Evolutionary conservation across 768 basidiomycete species (phyloP), one percentile per base, ranked within the genome.

Genomic region (Suillus discolor): DNA sequence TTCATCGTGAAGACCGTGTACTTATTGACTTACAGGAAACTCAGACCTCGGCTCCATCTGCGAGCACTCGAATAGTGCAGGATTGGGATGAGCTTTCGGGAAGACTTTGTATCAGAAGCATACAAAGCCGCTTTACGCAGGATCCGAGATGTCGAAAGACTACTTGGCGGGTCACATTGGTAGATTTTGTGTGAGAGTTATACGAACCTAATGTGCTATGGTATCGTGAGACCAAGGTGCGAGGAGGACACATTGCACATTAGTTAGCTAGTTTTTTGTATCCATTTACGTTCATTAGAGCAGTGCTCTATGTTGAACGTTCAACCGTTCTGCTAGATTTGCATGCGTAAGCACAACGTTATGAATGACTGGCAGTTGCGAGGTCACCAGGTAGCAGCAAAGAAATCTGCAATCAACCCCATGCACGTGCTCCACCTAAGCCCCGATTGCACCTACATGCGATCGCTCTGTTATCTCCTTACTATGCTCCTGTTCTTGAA

Each of bases 71-170:
- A n/a, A 71, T 74, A 39, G 67, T 69, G n/a, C 69, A 77, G 51
- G 74, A 77, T n/a, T 75, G 74, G 74, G 74, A 75, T 13, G 75
- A 77, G 61, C 41, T 75, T 8, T 71, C 75, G 1, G 74, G 74
- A 4, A 75, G 64, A 65, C 16, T 75, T n/a, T 75, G 74, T 25
- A 61, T 75, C 15, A 71, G 74, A 49, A 66, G 66, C 39, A 67
- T 69, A 61, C 64, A 67, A 42, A 72, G 64, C 61, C 72, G 38
- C 53, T 75, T 69, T 55, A 65, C 71, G 12, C 68, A 75, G 13
- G 71, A 74, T 54, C 51, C 63, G 42, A 68, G 74, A 15, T 74
- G 69, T 72, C 64, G 74, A 28, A 72, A 67, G 64, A 69, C 68
- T 45, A 62, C 57, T 20, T 72, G 68, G 71, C 68, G 55, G 3